phyloP scores from a whole-genome alignment of 345 rosid genomes.

The Psidium friedrichsthalianum region DNA sequence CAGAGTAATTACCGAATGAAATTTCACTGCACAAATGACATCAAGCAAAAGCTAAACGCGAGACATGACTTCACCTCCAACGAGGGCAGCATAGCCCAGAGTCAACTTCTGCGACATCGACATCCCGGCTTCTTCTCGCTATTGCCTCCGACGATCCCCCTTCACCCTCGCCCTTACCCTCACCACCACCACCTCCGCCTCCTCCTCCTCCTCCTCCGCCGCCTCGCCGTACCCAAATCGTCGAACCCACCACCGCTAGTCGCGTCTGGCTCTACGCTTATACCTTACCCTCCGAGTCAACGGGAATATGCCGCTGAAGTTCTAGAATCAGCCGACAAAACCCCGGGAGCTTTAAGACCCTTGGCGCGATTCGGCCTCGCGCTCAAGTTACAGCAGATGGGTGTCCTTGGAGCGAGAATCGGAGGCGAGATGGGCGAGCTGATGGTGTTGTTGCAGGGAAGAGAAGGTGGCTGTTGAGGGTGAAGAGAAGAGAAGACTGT shows the following conservation, averaged over 20 bases:
- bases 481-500: constrained; percentile 28
- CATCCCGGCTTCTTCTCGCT: constrained; percentile 36
- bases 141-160: constrained; percentile 19
- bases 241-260: constrained; percentile 3
- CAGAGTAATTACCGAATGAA: not conserved
- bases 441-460: not conserved
- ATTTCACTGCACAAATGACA: not conserved
- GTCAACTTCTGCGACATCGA: constrained; percentile 37
- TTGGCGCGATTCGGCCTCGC: not conserved
- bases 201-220: constrained; percentile 9
- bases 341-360: not conserved
- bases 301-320: not conserved
- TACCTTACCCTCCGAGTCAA: constrained; percentile 9
- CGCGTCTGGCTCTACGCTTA: constrained; percentile 8
- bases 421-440: not conserved
- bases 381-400: not conserved
- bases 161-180: constrained; percentile 8
- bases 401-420: not conserved
- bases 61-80: not conserved
- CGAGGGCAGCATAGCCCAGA: not conserved
- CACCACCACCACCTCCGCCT: constrained; percentile 3
- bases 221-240: not conserved
- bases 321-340: not conserved
- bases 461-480: constrained; percentile 3
- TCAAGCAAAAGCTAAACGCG: not conserved